A percentile compares a stretch with the other conserved stretches of the same genome.
Evolutionary conservation across 2,329 filamentous ascomycete species (phyloP).

Genomic region (Colletotrichum neosansevieriae): DNA sequence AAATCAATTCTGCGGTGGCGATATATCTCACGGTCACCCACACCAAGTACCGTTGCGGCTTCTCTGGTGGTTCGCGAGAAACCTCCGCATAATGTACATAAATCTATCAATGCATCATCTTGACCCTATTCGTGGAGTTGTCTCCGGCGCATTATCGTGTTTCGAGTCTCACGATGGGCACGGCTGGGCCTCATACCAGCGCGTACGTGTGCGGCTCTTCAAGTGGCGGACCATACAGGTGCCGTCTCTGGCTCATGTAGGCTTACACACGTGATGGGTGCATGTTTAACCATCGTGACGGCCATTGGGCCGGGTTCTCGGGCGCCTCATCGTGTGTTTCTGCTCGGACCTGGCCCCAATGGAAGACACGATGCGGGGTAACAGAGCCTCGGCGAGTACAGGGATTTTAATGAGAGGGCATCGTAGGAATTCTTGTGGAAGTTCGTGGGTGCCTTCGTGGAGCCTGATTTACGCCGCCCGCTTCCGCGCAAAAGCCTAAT

Average conservation of each 20-base stretch:
- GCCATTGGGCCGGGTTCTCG: neutral
- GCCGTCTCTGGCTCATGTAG: neutral
- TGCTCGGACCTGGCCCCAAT: no score
- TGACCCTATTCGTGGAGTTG: neutral
- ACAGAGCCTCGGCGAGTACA: neutral
- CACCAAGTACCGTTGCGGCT: neutral
- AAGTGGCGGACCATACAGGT: neutral
- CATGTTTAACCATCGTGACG: conserved; percentile 9
- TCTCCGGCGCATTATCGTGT: neutral
- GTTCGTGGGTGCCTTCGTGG: no score
- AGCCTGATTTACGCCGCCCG: no score
- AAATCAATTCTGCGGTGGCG: neutral
- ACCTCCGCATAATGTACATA: neutral
- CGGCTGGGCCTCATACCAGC: neutral
- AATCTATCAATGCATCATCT: no score
- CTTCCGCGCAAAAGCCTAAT: no score
- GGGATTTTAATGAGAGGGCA: neutral
- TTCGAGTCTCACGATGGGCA: neutral
- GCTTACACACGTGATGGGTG: conserved; percentile 11
- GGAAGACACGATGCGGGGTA: conserved; percentile 8
- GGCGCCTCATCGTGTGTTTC: neutral
- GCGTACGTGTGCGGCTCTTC: neutral
- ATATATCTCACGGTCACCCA: neutral
- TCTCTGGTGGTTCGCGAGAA: neutral
- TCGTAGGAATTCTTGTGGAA: neutral